Evolutionary conservation across 2,329 filamentous ascomycete species (phyloP).

Genomic region (Aspergillus ustus): DNA sequence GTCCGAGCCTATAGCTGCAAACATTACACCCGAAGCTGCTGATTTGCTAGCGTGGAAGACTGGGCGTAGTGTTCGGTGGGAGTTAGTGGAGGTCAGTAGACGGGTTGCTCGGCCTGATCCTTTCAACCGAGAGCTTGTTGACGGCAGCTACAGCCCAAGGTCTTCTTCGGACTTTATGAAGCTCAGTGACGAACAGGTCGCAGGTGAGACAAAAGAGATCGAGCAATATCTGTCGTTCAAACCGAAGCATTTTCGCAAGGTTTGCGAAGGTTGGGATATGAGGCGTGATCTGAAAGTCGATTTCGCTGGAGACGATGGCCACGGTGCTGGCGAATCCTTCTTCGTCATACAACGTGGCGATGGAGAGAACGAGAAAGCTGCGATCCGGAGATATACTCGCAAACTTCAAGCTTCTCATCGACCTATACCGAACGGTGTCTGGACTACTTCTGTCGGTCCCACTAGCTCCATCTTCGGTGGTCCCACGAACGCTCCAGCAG

Average conservation of each 20-base stretch:
- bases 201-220: conserved; percentile 79
- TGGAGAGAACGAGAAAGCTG: conserved; percentile 60
- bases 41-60: conserved; percentile 77
- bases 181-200: conserved; percentile 70
- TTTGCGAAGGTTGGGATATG: conserved; percentile 92
- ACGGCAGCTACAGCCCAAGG: conserved; percentile 79
- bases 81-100: conserved; percentile 76
- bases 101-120: conserved; percentile 74
- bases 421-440: conserved; percentile 23
- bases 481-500: conserved; percentile 32
- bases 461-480: conserved; percentile 58
- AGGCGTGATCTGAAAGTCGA: conserved; percentile 82
- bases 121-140: conserved; percentile 67
- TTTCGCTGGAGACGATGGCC: conserved; percentile 80
- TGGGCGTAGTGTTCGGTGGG: conserved; percentile 80
- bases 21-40: conserved; percentile 54
- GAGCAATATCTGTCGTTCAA: conserved; percentile 73
- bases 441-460: conserved; percentile 20
- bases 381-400: conserved; percentile 63
- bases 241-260: conserved; percentile 76
- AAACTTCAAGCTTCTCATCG: conserved; percentile 47
- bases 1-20: conserved; percentile 53
- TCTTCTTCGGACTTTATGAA: conserved; percentile 76
- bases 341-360: conserved; percentile 75
- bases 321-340: conserved; percentile 75